Percentiles rank a stretch among this genome's conserved stretches.
phyloP scores from a whole-genome alignment of 2,329 filamentous ascomycete species.

The Pyrenochaeta sp. region DNA sequence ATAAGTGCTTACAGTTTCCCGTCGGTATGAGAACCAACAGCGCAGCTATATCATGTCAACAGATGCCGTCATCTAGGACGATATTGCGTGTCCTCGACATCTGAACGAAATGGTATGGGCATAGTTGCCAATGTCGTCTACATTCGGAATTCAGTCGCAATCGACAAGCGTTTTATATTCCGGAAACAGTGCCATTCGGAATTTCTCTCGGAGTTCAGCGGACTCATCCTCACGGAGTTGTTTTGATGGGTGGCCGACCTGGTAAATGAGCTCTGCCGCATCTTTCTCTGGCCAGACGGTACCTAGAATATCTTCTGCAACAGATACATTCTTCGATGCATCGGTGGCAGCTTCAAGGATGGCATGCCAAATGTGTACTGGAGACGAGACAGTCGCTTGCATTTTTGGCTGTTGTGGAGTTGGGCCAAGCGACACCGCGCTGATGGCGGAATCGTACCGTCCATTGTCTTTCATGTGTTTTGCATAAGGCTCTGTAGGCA shows the following conservation, averaged over 20 bases:
- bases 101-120: background rate
- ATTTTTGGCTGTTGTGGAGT: background rate
- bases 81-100: background rate
- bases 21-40: background rate
- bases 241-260: conserved; percentile 25
- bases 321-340: conserved; percentile 5
- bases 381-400: background rate
- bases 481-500: conserved; percentile 5
- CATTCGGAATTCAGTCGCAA: background rate
- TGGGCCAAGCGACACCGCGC: background rate
- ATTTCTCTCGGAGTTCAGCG: conserved; percentile 16
- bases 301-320: conserved; percentile 19
- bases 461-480: background rate
- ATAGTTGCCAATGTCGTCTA: background rate
- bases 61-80: background rate
- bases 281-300: conserved; percentile 19
- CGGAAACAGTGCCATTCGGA: conserved; percentile 21
- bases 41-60: background rate
- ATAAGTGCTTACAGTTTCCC: conserved; percentile 11
- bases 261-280: conserved; percentile 17
- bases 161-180: conserved; percentile 1
- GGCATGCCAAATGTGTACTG: conserved; percentile 21
- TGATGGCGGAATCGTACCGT: conserved; percentile 17
- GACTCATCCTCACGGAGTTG: conserved; percentile 6
- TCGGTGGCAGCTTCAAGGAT: conserved; percentile 24